Conservation (phyloP, 129 eudicot species). For the Centaurea solstitialis region DNA sequence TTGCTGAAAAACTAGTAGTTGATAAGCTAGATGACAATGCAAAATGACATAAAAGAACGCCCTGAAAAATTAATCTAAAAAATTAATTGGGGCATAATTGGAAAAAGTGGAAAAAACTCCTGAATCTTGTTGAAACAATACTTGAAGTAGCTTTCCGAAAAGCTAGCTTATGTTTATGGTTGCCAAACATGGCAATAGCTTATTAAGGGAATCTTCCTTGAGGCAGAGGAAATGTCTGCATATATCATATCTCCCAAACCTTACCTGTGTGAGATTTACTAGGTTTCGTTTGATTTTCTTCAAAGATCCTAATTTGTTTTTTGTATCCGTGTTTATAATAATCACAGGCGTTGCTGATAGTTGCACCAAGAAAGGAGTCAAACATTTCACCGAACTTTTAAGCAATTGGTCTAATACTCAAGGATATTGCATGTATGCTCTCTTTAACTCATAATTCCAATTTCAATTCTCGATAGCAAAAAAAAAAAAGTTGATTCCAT, state of each 20-base stretch:
- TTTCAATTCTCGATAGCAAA: not conserved
- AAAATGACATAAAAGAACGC: not conserved
- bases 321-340: not conserved
- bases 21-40: too few relatives aligned
- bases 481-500: not conserved
- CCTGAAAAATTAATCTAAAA: not conserved
- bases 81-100: not conserved
- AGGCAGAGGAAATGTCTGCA: not conserved
- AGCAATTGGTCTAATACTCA: slow-evolving; percentile 73
- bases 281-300: not conserved
- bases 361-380: slow-evolving; percentile 54
- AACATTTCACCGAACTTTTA: slow-evolving; percentile 58
- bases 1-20: not conserved
- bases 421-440: slow-evolving; percentile 88
- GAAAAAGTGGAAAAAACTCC: not conserved
- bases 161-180: not conserved
- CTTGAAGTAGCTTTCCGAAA: not conserved
- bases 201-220: slow-evolving; percentile 3
- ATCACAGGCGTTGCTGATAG: slow-evolving; percentile 69
- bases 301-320: slow-evolving; percentile 6
- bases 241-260: not conserved
- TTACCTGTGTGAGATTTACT: not conserved
- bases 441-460: slow-evolving; percentile 3
- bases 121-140: not conserved
- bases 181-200: not conserved